These are phyloP conservation scores for Opeltia flavorubescens DNA, from an alignment of 495 filamentous ascomycete genomes.

Conservation along the genomic window DNA sequence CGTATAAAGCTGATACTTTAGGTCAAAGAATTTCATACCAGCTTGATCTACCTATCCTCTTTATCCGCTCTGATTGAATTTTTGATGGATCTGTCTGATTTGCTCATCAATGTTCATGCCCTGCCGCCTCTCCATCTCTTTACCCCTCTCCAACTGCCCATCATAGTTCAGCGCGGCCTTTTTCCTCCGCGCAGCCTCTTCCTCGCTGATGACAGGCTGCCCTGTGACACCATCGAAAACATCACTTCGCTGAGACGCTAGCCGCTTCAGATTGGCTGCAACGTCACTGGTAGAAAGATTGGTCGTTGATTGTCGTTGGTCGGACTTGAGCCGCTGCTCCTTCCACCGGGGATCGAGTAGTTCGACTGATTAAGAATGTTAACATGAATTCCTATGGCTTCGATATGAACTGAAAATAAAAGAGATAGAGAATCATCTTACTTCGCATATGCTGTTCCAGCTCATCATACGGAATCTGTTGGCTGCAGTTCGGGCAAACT, in stretches of 20 bases:
- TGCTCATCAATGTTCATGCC: slow-evolving; percentile 26
- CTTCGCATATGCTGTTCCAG: slow-evolving; percentile 89
- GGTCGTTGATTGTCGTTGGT: slow-evolving; percentile 69
- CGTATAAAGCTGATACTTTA: too few species aligned
- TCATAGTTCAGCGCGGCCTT: slow-evolving; percentile 50
- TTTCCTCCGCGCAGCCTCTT: slow-evolving; percentile 67
- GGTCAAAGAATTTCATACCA: too few species aligned
- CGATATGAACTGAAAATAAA: background rate
- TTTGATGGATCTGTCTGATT: slow-evolving; percentile 34
- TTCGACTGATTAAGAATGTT: slow-evolving; percentile 43
- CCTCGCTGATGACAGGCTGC: slow-evolving; percentile 44
- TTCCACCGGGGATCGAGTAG: slow-evolving; percentile 93
- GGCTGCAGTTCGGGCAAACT: slow-evolving; percentile 87
- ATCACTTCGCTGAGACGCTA: slow-evolving; percentile 82
- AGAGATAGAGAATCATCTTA: slow-evolving; percentile 20
- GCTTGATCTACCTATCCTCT: slow-evolving; percentile 4
- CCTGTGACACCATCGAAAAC: slow-evolving; percentile 73
- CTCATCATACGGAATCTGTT: slow-evolving; percentile 73
- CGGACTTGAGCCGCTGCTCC: slow-evolving; percentile 80
- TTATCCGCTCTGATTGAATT: slow-evolving; percentile 19
- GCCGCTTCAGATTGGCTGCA: slow-evolving; percentile 88
- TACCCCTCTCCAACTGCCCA: slow-evolving; percentile 29
- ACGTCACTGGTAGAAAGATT: slow-evolving; percentile 80
- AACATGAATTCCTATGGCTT: slow-evolving; percentile 5
- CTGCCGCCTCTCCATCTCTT: slow-evolving; percentile 18